phyloP scores from a whole-genome alignment of 2,329 filamentous ascomycete genomes.

The Fusarium dlaminii region DNA sequence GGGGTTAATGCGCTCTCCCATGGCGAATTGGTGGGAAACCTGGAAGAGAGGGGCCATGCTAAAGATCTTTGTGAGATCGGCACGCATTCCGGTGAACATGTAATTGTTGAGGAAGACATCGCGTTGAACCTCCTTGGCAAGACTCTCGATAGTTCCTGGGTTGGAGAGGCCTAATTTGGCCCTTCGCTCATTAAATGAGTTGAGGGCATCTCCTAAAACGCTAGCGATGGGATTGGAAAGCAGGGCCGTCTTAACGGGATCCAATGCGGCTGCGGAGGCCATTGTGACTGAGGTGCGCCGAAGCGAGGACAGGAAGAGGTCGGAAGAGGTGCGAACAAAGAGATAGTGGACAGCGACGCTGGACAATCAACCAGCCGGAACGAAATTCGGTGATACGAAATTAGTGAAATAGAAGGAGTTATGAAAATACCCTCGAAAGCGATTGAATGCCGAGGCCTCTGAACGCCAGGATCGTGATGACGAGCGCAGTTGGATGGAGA shows the following conservation, averaged over 20 bases:
- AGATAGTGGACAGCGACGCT: constrained; percentile 31
- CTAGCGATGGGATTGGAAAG: constrained; percentile 77
- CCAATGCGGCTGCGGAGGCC: constrained; percentile 59
- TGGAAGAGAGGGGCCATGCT: constrained; percentile 95
- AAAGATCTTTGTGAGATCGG: constrained; percentile 96
- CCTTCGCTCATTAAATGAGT: constrained; percentile 84
- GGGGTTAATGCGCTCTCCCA: constrained; percentile 91
- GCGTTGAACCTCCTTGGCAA: constrained; percentile 91
- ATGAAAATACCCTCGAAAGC: constrained; percentile 34
- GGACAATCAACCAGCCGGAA: constrained; percentile 18
- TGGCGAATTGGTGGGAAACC: constrained; percentile 94
- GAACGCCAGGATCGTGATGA: constrained; percentile 47
- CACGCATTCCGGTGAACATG: constrained; percentile 95
- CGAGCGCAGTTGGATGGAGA: constrained; percentile 44
- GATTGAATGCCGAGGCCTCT: constrained; percentile 40
- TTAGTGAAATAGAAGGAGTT: constrained; percentile 31
- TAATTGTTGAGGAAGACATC: constrained; percentile 96
- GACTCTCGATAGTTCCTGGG: constrained; percentile 89
- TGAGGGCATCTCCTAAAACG: constrained; percentile 79
- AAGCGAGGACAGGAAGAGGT: constrained; percentile 38
- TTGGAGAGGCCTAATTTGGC: constrained; percentile 89
- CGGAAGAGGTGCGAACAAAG: constrained; percentile 36
- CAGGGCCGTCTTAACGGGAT: constrained; percentile 70
- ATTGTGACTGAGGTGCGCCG: constrained; percentile 53
- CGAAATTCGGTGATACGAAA: neutral